These are phyloP conservation scores for Fragilaria crotonensis DNA, from an alignment of 108 stramenopile genomes.

Conservation along the genomic window DNA sequence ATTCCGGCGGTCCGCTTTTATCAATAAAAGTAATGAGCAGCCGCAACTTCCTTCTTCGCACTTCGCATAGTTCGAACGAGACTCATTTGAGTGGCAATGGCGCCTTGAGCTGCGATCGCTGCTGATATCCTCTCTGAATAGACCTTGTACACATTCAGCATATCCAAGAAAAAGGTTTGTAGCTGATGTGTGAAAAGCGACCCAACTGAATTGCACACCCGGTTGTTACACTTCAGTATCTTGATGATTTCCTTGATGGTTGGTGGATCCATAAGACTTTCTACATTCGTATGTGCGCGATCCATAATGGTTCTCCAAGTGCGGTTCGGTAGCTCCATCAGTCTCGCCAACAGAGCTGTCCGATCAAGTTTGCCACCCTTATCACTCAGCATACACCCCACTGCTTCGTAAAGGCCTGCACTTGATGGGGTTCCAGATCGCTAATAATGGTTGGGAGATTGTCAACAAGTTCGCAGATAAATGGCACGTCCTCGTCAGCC, in stretches of 20 bases:
- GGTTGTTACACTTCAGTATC: constrained; percentile 92
- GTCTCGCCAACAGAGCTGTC: constrained; percentile 58
- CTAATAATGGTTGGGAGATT: constrained; percentile 83
- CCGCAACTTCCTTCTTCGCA: constrained; percentile 93
- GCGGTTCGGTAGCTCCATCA: constrained; percentile 93
- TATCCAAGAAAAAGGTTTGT: constrained; percentile 89
- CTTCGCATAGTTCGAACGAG: constrained; percentile 92
- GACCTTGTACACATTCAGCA: constrained; percentile 97
- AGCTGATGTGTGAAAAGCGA: constrained; percentile 92
- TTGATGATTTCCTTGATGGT: constrained; percentile 93
- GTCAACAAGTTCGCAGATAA: constrained; percentile 91
- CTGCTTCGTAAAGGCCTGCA: constrained; percentile 98
- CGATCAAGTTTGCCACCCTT: constrained; percentile 85
- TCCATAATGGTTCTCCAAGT: constrained; percentile 89
- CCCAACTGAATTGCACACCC: constrained; percentile 87
- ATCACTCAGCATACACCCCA: constrained; percentile 92
- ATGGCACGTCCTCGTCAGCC: constrained; percentile 81
- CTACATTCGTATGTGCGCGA: constrained; percentile 65
- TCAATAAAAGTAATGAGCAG: constrained; percentile 92
- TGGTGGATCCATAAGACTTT: constrained; percentile 77
- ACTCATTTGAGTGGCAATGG: constrained; percentile 81
- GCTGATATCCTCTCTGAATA: constrained; percentile 91
- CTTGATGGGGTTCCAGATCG: constrained; percentile 98
- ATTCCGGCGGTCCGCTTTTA: constrained; percentile 90
- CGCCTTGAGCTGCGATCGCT: constrained; percentile 87